Percentiles rank a stretch among this genome's conserved stretches.
These are phyloP conservation scores for Lithohypha guttulata DNA, from an alignment of 2,329 filamentous ascomycete genomes.

Conservation along the genomic window DNA sequence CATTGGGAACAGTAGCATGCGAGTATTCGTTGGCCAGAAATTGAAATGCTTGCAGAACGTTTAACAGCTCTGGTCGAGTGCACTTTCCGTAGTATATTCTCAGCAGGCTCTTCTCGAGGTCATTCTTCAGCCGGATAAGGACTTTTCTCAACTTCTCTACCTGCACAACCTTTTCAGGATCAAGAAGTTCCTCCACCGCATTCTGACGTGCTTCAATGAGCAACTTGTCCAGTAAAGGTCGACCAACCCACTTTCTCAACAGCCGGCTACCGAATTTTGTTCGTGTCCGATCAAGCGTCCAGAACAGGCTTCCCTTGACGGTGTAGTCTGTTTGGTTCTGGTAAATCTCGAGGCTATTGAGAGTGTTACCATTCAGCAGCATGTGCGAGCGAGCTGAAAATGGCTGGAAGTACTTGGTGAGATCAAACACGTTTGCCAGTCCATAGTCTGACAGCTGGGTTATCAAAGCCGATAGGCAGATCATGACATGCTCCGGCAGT, in stretches of 20 bases:
- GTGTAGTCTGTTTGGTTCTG: slow-evolving; percentile 83
- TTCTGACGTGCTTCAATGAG: slow-evolving; percentile 66
- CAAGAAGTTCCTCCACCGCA: slow-evolving; percentile 76
- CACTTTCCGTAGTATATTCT: slow-evolving; percentile 97
- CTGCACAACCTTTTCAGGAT: slow-evolving; percentile 52
- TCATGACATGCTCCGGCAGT: slow-evolving; percentile 73
- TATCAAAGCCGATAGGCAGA: slow-evolving; percentile 95
- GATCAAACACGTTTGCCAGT: slow-evolving; percentile 84
- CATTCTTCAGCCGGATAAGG: slow-evolving; percentile 59
- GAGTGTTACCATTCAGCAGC: slow-evolving; percentile 87
- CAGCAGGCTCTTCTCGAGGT: slow-evolving; percentile 86
- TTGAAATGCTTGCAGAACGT: slow-evolving; percentile 75
- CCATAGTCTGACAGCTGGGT: slow-evolving; percentile 84
- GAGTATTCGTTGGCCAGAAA: slow-evolving; percentile 67
- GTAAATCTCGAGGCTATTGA: slow-evolving; percentile 91
- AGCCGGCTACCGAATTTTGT: slow-evolving; percentile 82
- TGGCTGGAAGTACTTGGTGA: slow-evolving; percentile 94
- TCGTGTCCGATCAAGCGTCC: slow-evolving; percentile 85
- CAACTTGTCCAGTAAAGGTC: slow-evolving; percentile 67
- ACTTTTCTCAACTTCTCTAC: slow-evolving; percentile 66
- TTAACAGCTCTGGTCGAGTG: slow-evolving; percentile 74
- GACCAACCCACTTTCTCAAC: slow-evolving; percentile 87
- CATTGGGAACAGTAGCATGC: slow-evolving; percentile 51
- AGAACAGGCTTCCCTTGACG: slow-evolving; percentile 81
- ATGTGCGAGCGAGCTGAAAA: slow-evolving; percentile 93